phyloP scores from a whole-genome alignment of 495 filamentous ascomycete genomes.

The Penicillium psychrofluorescens region DNA sequence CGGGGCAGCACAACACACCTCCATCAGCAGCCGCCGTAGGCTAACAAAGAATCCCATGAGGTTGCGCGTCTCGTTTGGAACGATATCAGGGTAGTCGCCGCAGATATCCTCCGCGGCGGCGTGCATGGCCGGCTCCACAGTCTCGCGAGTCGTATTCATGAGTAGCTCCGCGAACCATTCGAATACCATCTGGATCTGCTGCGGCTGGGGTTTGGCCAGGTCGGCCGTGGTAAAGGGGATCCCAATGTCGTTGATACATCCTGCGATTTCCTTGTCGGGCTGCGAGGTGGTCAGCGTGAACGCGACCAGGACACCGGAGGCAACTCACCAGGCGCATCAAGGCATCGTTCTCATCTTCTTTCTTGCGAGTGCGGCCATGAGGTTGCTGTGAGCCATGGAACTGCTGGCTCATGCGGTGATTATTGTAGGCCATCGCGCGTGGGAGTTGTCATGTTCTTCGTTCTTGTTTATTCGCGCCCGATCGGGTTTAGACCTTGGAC shows the following conservation, averaged over 20 bases:
- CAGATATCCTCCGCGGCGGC: slow-evolving; percentile 81
- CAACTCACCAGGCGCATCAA: slow-evolving; percentile 73
- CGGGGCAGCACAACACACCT: slow-evolving; percentile 34
- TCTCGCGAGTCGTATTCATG: slow-evolving; percentile 83
- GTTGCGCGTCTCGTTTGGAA: slow-evolving; percentile 80
- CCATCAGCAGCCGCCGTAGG: slow-evolving; percentile 65
- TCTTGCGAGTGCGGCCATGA: slow-evolving; percentile 56
- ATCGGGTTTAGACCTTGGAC: slow-evolving; percentile 31
- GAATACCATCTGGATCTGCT: slow-evolving; percentile 91
- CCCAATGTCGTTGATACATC: slow-evolving; percentile 93
- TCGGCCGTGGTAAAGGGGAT: slow-evolving; percentile 83
- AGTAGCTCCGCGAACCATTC: slow-evolving; percentile 95
- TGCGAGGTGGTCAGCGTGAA: slow-evolving; percentile 19
- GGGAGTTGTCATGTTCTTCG: slow-evolving; percentile 19
- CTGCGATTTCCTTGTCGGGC: slow-evolving; percentile 84
- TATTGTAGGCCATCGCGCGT: slow-evolving; percentile 48
- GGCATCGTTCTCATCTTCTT: slow-evolving; percentile 75
- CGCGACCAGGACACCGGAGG: neutral
- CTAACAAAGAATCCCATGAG: slow-evolving; percentile 88
- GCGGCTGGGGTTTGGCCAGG: slow-evolving; percentile 85
- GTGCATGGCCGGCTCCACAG: slow-evolving; percentile 89
- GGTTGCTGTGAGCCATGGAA: slow-evolving; percentile 53
- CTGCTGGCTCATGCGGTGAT: slow-evolving; percentile 67
- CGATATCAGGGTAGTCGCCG: slow-evolving; percentile 72
- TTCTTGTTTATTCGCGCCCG: slow-evolving; percentile 34